Evolutionary conservation across 805 yeast genomes (phyloP).

Genomic region (Schwanniomyces yamadae): DNA sequence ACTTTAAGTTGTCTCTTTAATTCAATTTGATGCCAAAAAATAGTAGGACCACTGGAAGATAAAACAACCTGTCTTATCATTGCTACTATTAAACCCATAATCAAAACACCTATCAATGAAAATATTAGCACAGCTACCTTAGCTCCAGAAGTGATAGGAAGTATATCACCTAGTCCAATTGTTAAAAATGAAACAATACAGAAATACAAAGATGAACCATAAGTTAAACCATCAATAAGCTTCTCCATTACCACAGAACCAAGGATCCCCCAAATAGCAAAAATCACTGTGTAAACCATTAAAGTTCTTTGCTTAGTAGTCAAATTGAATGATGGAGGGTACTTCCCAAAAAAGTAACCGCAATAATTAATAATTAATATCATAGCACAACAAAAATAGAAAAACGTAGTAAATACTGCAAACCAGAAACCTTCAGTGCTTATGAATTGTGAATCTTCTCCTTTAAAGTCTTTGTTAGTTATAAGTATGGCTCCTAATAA

Average conservation of each 20-base stretch:
- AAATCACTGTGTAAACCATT: slow-evolving; percentile 65
- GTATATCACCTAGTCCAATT: slow-evolving; percentile 76
- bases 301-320: slow-evolving; percentile 66
- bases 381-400: slow-evolving; percentile 59
- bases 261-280: slow-evolving; percentile 67
- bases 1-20: slow-evolving; percentile 38
- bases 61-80: slow-evolving; percentile 66
- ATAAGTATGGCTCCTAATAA: slow-evolving; percentile 50
- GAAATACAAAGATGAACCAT: slow-evolving; percentile 70
- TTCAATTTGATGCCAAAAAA: slow-evolving; percentile 67
- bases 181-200: slow-evolving; percentile 74
- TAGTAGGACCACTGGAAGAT: slow-evolving; percentile 59
- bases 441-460: slow-evolving; percentile 10
- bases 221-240: slow-evolving; percentile 36
- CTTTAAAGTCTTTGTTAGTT: slow-evolving; percentile 24
- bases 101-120: slow-evolving; percentile 67
- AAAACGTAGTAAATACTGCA: slow-evolving; percentile 61
- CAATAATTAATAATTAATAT: slow-evolving; percentile 55
- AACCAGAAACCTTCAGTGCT: slow-evolving; percentile 74
- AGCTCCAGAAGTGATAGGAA: slow-evolving; percentile 52
- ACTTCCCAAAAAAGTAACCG: slow-evolving; percentile 57
- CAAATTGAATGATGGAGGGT: slow-evolving; percentile 70
- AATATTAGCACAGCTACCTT: slow-evolving; percentile 61
- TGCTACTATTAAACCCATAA: slow-evolving; percentile 71
- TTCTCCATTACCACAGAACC: slow-evolving; percentile 54